phyloP scores from a whole-genome alignment of 2,329 filamentous ascomycete species.

The Colletotrichum sojae region DNA sequence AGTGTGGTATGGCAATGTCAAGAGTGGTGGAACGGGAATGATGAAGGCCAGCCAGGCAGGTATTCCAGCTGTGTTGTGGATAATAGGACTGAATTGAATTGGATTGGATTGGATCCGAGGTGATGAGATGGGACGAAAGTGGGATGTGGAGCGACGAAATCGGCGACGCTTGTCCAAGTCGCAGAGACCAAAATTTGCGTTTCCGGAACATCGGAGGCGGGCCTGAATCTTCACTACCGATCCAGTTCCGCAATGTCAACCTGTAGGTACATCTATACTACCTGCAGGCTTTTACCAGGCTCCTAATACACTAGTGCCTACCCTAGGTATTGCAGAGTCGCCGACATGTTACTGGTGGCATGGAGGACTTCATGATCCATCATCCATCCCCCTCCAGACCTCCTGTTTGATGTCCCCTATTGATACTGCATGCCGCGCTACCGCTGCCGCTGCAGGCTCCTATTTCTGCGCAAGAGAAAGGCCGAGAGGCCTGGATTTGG shows the following conservation, averaged over 20 bases:
- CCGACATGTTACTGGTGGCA: too few species aligned
- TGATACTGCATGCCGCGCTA: conserved; percentile 6
- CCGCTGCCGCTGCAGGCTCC: conserved; percentile 6
- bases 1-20: conserved; percentile 12
- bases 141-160: conserved; percentile 42
- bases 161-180: conserved; percentile 36
- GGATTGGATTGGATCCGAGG: conserved; percentile 18
- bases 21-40: conserved; percentile 17
- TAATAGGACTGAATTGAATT: conserved; percentile 21
- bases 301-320: too few species aligned
- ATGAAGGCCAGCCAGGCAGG: conserved; percentile 12
- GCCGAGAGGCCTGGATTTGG: conserved; percentile 11
- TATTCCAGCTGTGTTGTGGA: conserved; percentile 10
- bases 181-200: conserved; percentile 36
- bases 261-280: background rate
- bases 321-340: too few species aligned
- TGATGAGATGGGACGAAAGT: conserved; percentile 38
- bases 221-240: conserved; percentile 31
- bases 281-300: too few species aligned
- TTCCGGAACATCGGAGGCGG: conserved; percentile 40
- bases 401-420: background rate
- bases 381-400: background rate
- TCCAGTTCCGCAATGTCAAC: conserved; percentile 15
- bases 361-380: too few species aligned
- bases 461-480: conserved; percentile 2